Conservation (phyloP, 2,329 filamentous ascomycete genomes). For the Exophiala oligosperma region DNA sequence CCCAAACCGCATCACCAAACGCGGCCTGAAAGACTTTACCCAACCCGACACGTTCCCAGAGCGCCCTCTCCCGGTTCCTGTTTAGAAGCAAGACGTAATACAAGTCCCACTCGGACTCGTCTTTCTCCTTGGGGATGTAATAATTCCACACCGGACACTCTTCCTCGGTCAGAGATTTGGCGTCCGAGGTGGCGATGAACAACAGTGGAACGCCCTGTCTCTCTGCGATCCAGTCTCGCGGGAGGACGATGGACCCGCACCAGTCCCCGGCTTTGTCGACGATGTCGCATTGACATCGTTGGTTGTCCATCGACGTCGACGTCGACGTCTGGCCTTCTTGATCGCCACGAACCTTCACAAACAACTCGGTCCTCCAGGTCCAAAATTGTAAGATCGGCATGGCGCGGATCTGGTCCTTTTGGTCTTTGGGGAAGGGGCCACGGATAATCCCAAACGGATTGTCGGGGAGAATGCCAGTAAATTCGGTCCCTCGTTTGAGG, state of each 20-base stretch:
- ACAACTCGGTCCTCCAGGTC: constrained; percentile 1
- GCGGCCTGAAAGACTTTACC: constrained; percentile 35
- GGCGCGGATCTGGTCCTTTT: too few species aligned
- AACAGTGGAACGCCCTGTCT: constrained; percentile 13
- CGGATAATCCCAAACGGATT: not conserved
- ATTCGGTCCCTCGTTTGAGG: too few species aligned
- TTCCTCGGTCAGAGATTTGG: constrained; percentile 34
- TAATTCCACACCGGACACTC: constrained; percentile 38
- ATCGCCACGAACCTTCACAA: too few species aligned
- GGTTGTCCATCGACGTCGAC: not conserved
- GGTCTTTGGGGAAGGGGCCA: not conserved
- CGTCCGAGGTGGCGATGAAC: constrained; percentile 39
- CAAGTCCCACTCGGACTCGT: constrained; percentile 37
- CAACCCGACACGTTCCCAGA: constrained; percentile 33
- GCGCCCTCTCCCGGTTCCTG: not conserved
- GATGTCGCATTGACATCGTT: constrained; percentile 32
- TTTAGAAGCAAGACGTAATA: constrained; percentile 37
- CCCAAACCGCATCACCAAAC: not conserved
- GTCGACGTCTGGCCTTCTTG: not conserved
- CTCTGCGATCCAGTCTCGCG: constrained; percentile 23
- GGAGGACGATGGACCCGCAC: constrained; percentile 36
- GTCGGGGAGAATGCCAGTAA: too few species aligned
- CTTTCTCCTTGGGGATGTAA: constrained; percentile 36
- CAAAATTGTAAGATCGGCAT: constrained; percentile 1
- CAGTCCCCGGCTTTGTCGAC: constrained; percentile 33